These are phyloP conservation scores for Lyophyllum shimeji DNA, from an alignment of 768 basidiomycete genomes.

Conservation along the genomic window DNA sequence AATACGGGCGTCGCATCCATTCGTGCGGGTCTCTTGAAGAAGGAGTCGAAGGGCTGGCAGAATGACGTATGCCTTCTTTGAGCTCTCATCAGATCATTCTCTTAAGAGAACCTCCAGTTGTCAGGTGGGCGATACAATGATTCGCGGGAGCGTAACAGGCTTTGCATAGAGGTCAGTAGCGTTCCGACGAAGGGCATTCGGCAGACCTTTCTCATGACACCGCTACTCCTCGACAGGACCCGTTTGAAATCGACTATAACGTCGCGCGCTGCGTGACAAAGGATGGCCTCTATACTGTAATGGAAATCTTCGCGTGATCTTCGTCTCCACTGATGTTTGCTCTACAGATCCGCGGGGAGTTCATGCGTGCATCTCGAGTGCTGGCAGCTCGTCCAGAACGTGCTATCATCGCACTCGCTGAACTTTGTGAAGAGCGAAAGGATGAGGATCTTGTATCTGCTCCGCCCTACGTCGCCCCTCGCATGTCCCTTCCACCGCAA, in stretches of 20 bases:
- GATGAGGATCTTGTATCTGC: slow-evolving; percentile 60
- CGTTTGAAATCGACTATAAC: slow-evolving; percentile 95
- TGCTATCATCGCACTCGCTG: slow-evolving; percentile 78
- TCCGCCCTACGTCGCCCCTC: slow-evolving; percentile 41
- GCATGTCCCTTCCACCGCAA: slow-evolving; percentile 61
- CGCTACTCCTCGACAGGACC: slow-evolving; percentile 60
- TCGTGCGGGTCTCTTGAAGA: slow-evolving; percentile 83
- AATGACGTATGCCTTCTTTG: slow-evolving; percentile 66
- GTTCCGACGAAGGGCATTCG: neutral
- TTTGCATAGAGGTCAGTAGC: slow-evolving; percentile 86
- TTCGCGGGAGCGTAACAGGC: slow-evolving; percentile 84
- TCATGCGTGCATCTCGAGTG: slow-evolving; percentile 93
- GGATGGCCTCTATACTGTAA: slow-evolving; percentile 93
- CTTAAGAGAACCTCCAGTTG: slow-evolving; percentile 31
- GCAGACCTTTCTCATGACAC: neutral
- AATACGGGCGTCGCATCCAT: slow-evolving; percentile 91
- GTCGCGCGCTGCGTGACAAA: slow-evolving; percentile 95
- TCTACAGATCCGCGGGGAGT: slow-evolving; percentile 91
- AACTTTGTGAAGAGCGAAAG: slow-evolving; percentile 89
- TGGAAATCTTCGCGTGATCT: slow-evolving; percentile 19
- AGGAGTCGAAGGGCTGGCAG: slow-evolving; percentile 93
- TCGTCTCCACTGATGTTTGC: slow-evolving; percentile 9
- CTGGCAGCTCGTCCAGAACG: slow-evolving; percentile 77
- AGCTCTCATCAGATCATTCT: slow-evolving; percentile 3
- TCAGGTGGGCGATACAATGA: slow-evolving; percentile 60